A percentile compares a stretch with the other conserved stretches of the same genome.
Conservation (phyloP, 2,329 filamentous ascomycete species). For the Beauveria caledonica region DNA sequence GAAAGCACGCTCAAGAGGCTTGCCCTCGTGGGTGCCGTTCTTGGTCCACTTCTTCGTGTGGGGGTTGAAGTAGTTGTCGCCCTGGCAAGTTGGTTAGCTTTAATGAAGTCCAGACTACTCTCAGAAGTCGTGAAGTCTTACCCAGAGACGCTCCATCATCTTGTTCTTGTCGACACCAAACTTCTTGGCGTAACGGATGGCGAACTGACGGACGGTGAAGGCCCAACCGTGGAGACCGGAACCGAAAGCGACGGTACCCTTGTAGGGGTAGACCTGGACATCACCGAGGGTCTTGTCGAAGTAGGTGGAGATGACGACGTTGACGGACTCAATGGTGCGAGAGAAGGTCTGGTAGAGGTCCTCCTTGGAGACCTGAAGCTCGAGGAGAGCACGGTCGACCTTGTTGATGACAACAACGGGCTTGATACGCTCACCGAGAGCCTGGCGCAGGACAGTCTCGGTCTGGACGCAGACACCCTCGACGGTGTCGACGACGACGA, state of each 20-base stretch:
- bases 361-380: constrained; percentile 97
- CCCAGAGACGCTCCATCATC: constrained; percentile 99
- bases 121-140: constrained; percentile 36
- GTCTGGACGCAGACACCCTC: constrained; percentile 99
- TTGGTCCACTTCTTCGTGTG: constrained; percentile 99
- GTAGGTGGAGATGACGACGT: constrained; percentile 99
- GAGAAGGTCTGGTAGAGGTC: constrained; percentile 99
- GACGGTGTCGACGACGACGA: constrained; percentile 99
- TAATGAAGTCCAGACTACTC: background rate
- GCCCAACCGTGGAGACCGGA: constrained; percentile 99
- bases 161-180: constrained; percentile 99
- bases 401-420: constrained; percentile 99
- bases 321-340: constrained; percentile 98
- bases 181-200: constrained; percentile 95
- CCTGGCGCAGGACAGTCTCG: constrained; percentile 98
- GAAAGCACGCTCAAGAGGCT: constrained; percentile 94
- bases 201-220: constrained; percentile 98
- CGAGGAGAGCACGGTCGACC: constrained; percentile 98
- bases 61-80: constrained; percentile 99
- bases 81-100: constrained; percentile 30
- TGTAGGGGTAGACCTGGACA: constrained; percentile 96
- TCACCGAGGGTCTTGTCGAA: constrained; percentile 95
- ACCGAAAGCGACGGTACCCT: constrained; percentile 96
- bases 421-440: constrained; percentile 99
- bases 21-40: constrained; percentile 71